Evolutionary conservation across 2,329 filamentous ascomycete genomes (phyloP), one percentile per base, ranked within the genome.

Genomic region (Dothistroma pini): DNA sequence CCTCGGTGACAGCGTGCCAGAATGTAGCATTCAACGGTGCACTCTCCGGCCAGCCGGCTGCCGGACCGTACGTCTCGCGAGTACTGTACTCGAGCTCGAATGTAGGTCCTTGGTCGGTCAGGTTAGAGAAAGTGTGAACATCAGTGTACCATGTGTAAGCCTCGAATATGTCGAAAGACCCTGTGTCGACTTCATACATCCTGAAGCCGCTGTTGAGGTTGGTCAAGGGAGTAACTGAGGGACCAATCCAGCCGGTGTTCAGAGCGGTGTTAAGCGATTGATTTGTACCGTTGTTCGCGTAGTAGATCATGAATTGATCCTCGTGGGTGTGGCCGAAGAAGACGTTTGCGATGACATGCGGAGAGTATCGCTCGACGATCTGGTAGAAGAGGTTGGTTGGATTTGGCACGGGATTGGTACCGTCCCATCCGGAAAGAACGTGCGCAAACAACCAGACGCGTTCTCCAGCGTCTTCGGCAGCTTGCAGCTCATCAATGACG

Each of bases 21-120:
- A 85, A 86, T 0, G 82, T 85, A 0, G 81, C 82, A 62, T 86
- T 85, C 41, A 86, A 71, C 2, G 83, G 83, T 0, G 79, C 82
- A 50, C 76, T 68, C 1, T 61, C 65, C 2, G 80, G 77, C 81
- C 81, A 84, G 2, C 67, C 69, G 1, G 77, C 75, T 0, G 76
- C 74, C 2, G 71, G 64, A 0, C 77, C 79, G 58, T 83, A 84
- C 0, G 78, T 75, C 2, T 82, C 78, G 3, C 82, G 75, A 0
- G 81, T 82, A 0, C 78, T 81, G 66, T 84, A 84, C 60, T 83
- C 81, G 57, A 80, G 76, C 25, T 78, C 64, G 66, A 74, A 84
- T 0, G 75, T 80, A 2, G 82, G 82, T 0, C 82, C 81, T 0
- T 75, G 73, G 1, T 69, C 62, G 11, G 64, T 74, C 29, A 83